Conservation (phyloP, 1,284 basidiomycete species). For the Ganoderma lucidum region DNA sequence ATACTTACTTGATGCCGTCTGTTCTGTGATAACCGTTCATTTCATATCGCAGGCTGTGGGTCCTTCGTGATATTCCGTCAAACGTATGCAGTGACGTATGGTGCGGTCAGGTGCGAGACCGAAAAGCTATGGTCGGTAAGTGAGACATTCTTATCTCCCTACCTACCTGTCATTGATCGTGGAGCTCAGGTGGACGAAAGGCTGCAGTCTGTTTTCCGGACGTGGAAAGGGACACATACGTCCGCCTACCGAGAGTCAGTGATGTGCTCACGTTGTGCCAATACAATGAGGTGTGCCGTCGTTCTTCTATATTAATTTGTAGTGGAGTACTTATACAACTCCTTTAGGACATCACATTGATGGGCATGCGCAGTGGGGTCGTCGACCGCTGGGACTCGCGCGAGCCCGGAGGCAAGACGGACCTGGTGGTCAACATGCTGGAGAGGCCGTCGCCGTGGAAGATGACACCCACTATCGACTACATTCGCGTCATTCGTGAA, state of each 20-base stretch:
- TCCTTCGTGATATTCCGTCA: conserved; percentile 27
- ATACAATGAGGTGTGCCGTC: conserved; percentile 18
- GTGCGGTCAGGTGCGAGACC: conserved; percentile 23
- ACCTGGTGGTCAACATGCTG: conserved; percentile 41
- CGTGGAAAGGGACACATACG: conserved; percentile 19
- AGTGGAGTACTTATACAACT: not conserved
- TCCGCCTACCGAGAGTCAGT: conserved; percentile 19
- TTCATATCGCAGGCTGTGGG: conserved; percentile 11
- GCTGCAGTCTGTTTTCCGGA: conserved; percentile 23
- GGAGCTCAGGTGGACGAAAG: conserved; percentile 19
- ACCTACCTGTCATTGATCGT: not conserved
- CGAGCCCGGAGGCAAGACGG: conserved; percentile 13
- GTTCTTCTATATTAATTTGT: no score
- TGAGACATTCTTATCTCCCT: not conserved
- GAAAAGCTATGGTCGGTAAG: conserved; percentile 23
- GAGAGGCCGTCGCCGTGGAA: conserved; percentile 39
- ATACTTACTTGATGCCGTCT: no score
- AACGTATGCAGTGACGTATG: conserved; percentile 26
- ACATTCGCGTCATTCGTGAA: conserved; percentile 55
- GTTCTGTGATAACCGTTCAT: not conserved
- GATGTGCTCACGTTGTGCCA: conserved; percentile 25
- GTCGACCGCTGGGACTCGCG: conserved; percentile 30
- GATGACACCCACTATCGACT: conserved; percentile 28
- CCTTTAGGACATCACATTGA: conserved; percentile 22
- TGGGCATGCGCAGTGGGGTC: conserved; percentile 27